phyloP scores from a whole-genome alignment of 2,329 filamentous ascomycete genomes.

The Ophiostoma sp. region DNA sequence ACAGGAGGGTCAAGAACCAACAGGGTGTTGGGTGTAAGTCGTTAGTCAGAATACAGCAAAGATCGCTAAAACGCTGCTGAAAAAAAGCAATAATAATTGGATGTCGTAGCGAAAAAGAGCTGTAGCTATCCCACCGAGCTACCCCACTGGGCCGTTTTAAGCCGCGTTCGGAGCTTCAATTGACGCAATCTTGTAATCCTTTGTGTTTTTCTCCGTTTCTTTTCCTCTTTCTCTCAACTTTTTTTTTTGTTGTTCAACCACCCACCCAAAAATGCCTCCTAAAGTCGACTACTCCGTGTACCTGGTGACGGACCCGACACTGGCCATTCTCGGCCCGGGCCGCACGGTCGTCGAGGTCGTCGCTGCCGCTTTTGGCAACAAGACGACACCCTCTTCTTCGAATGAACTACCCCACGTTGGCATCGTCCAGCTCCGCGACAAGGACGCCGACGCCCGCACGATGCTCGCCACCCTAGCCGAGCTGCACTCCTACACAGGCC shows the following conservation, averaged over 20 bases:
- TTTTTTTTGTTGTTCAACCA: no score
- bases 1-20: background rate
- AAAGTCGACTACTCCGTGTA: slow-evolving; percentile 77
- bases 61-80: background rate
- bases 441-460: slow-evolving; percentile 70
- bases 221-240: background rate
- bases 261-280: background rate
- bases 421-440: slow-evolving; percentile 88
- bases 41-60: background rate
- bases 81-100: background rate
- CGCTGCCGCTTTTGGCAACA: slow-evolving; percentile 73
- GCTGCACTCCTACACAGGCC: slow-evolving; percentile 68
- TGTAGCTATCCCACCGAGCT: background rate
- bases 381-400: slow-evolving; percentile 42
- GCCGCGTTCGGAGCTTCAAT: slow-evolving; percentile 23
- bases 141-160: slow-evolving; percentile 20
- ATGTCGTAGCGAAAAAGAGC: background rate
- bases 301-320: slow-evolving; percentile 91
- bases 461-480: slow-evolving; percentile 69
- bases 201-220: background rate
- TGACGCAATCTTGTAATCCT: background rate
- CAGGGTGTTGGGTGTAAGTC: slow-evolving; percentile 5
- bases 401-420: slow-evolving; percentile 20
- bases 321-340: slow-evolving; percentile 68
- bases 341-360: slow-evolving; percentile 72